These are phyloP conservation scores for Coccomyxa subellipsoidea DNA, from an alignment of 163 green algal species.

Conservation along the genomic window DNA sequence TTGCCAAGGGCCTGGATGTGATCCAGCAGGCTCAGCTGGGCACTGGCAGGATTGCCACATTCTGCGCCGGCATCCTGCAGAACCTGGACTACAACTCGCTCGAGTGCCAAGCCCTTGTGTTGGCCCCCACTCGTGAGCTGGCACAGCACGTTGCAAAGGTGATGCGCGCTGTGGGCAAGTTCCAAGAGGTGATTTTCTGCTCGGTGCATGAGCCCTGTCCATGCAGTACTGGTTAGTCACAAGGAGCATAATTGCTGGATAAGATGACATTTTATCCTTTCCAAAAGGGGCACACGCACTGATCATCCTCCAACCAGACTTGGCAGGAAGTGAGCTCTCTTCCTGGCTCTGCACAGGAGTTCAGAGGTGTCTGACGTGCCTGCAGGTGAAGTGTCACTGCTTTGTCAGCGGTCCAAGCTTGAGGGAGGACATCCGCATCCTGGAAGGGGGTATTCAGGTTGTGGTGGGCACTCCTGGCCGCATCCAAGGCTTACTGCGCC, in stretches of 20 bases:
- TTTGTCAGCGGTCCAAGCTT: slow-evolving; percentile 98
- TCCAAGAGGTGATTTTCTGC: slow-evolving; percentile 66
- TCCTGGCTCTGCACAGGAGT: too few relatives aligned
- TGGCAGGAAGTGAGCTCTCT: too few relatives aligned
- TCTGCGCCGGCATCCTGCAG: slow-evolving; percentile 98
- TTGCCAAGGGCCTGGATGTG: slow-evolving; percentile 96
- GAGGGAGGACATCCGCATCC: slow-evolving; percentile 94
- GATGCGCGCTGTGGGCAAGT: slow-evolving; percentile 94
- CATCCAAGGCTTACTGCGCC: slow-evolving; percentile 99
- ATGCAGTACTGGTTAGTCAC: too few relatives aligned
- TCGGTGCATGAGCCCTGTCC: neutral
- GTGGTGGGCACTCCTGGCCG: slow-evolving; percentile 97
- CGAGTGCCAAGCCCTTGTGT: slow-evolving; percentile 97
- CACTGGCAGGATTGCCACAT: slow-evolving; percentile 99
- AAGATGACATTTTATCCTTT: too few relatives aligned
- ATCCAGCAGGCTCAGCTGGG: slow-evolving; percentile 99
- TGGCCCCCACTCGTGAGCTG: slow-evolving; percentile 97
- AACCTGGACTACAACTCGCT: slow-evolving; percentile 93
- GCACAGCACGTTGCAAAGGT: slow-evolving; percentile 99
- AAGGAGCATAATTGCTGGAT: too few relatives aligned
- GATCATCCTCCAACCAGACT: too few relatives aligned
- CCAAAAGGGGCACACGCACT: too few relatives aligned
- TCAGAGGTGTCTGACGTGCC: neutral
- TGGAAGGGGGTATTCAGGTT: slow-evolving; percentile 90
- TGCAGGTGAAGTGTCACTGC: slow-evolving; percentile 97